Percentiles rank a stretch among this genome's conserved stretches.
Conservation (phyloP, 108 stramenopile species). For the Nitzschia putrida region DNA sequence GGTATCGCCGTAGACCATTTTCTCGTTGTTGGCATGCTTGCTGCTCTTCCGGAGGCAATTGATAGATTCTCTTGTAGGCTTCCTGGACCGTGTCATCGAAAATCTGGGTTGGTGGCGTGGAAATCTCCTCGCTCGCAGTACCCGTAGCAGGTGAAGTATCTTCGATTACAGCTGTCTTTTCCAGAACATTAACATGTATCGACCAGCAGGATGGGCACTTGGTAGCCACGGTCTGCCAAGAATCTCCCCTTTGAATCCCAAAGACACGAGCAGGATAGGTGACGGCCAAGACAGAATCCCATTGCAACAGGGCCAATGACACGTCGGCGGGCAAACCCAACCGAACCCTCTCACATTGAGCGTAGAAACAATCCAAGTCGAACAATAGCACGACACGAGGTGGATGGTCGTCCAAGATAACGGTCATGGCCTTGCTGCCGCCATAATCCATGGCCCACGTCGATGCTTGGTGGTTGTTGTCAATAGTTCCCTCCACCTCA, state of each 20-base stretch:
- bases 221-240: constrained; percentile 61
- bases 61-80: constrained; percentile 62
- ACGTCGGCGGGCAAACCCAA: constrained; percentile 53
- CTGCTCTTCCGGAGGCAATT: constrained; percentile 50
- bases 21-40: constrained; percentile 46
- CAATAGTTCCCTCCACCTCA: too few relatives aligned
- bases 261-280: constrained; percentile 76
- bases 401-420: too few relatives aligned
- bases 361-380: constrained; percentile 91
- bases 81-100: constrained; percentile 30
- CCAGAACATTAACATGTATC: constrained; percentile 54
- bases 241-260: constrained; percentile 76
- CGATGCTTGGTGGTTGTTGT: not conserved
- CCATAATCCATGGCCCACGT: not conserved
- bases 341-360: constrained; percentile 83
- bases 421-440: not conserved
- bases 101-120: not conserved
- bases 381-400: constrained; percentile 74
- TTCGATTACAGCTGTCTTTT: not conserved
- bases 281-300: constrained; percentile 83
- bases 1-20: constrained; percentile 57
- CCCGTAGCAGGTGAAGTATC: not conserved
- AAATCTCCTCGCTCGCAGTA: not conserved
- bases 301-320: constrained; percentile 68
- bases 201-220: constrained; percentile 51